These are phyloP conservation scores for Volutella citrinella DNA, from an alignment of 2,329 filamentous ascomycete genomes.

Conservation along the genomic window DNA sequence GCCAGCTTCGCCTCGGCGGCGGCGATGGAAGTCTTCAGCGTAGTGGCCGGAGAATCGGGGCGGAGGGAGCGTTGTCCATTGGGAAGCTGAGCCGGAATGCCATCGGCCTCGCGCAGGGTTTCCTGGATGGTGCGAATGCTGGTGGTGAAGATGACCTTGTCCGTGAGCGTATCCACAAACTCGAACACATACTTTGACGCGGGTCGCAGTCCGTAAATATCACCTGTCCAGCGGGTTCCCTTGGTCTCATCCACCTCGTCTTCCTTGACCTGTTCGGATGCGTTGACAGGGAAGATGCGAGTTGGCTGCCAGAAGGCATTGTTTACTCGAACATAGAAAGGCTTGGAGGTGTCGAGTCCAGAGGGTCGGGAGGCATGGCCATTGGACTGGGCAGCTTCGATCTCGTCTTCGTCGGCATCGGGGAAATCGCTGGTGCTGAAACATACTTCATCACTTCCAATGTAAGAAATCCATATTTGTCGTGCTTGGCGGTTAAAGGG, in stretches of 20 bases:
- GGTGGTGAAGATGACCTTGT: constrained; percentile 66
- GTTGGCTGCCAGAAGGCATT: constrained; percentile 78
- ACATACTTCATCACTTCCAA: constrained; percentile 73
- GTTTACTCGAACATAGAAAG: constrained; percentile 77
- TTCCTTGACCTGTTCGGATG: too few species aligned
- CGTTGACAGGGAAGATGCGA: constrained; percentile 56
- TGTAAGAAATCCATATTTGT: constrained; percentile 78
- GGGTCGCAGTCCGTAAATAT: constrained; percentile 67
- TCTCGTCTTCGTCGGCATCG: constrained; percentile 36
- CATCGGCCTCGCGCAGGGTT: constrained; percentile 31
- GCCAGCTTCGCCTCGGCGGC: constrained; percentile 67
- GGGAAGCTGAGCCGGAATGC: constrained; percentile 28
- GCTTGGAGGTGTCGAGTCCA: constrained; percentile 66
- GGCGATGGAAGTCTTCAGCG: constrained; percentile 72
- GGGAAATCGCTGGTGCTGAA: constrained; percentile 70
- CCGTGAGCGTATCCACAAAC: constrained; percentile 66
- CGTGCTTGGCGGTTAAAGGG: constrained; percentile 68
- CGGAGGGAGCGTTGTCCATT: constrained; percentile 59
- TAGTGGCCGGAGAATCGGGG: constrained; percentile 74
- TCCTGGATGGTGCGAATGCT: constrained; percentile 65
- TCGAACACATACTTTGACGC: constrained; percentile 76
- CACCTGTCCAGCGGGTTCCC: constrained; percentile 65
- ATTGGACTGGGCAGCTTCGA: constrained; percentile 21
- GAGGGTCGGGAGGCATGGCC: constrained; percentile 36
- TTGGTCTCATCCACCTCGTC: constrained; percentile 30